Percentiles rank a stretch among this genome's conserved stretches.
phyloP scores from a whole-genome alignment of 208 protist species.

The Phytomonas francai region DNA sequence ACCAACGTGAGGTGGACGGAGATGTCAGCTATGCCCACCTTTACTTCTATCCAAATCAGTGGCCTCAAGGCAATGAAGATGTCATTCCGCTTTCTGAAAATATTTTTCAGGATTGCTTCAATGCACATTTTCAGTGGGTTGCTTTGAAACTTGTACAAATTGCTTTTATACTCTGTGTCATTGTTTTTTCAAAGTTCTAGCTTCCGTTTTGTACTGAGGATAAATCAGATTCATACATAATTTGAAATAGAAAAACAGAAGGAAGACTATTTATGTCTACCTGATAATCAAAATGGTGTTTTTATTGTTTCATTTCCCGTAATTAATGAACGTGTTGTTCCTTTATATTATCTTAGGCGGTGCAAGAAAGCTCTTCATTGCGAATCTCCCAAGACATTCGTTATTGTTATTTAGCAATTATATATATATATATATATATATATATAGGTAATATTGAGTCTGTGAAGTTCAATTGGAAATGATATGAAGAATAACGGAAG shows the following conservation, averaged over 20 bases:
- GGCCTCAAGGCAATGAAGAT: constrained; percentile 34
- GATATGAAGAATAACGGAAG: neutral
- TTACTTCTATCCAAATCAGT: constrained; percentile 80
- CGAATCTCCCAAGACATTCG: neutral
- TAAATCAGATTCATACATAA: neutral
- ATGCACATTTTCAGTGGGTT: neutral
- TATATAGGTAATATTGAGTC: neutral
- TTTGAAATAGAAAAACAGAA: neutral
- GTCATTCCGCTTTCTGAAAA: constrained; percentile 18
- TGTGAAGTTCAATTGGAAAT: neutral
- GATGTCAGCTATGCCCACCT: constrained; percentile 70
- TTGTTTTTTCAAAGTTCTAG: neutral
- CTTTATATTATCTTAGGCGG: neutral
- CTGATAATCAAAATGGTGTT: neutral
- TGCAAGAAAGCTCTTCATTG: neutral
- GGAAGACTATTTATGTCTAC: neutral
- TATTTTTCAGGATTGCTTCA: neutral
- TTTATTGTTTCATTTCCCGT: neutral
- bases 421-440: constrained; percentile 1
- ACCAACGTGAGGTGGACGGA: constrained; percentile 30
- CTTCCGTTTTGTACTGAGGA: neutral
- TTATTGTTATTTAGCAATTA: neutral
- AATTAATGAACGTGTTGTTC: neutral
- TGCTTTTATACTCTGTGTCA: neutral
- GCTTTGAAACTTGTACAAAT: neutral